Evolutionary conservation across 352 stramenopile species (phyloP).

Genomic region (Pythium coloratum): DNA sequence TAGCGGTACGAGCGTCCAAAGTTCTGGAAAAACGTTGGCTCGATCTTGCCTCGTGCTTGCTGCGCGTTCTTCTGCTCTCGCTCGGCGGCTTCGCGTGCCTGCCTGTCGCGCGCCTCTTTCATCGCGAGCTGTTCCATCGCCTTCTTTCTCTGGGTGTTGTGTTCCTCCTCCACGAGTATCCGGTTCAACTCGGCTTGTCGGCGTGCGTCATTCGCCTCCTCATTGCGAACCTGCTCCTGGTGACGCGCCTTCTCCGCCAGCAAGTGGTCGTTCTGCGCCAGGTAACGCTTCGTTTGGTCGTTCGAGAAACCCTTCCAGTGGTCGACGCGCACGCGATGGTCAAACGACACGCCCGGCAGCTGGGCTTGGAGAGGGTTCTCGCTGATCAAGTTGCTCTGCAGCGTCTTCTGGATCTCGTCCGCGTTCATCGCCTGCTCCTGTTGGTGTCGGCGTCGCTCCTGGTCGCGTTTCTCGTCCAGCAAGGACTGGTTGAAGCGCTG

Average conservation of each 20-base stretch:
- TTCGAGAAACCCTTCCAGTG: constrained; percentile 77
- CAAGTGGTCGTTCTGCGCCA: constrained; percentile 62
- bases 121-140: constrained; percentile 58
- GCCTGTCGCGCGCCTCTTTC: constrained; percentile 42
- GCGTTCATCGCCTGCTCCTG: constrained; percentile 54
- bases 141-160: constrained; percentile 47
- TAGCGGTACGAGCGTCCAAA: constrained; percentile 83
- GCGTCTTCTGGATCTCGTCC: constrained; percentile 56
- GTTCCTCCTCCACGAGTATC: constrained; percentile 49
- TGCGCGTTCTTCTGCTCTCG: constrained; percentile 57
- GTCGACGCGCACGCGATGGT: constrained; percentile 70
- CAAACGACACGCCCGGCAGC: constrained; percentile 35
- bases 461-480: constrained; percentile 42
- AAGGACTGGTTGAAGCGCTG: constrained; percentile 59
- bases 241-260: constrained; percentile 50
- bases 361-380: constrained; percentile 65
- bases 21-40: constrained; percentile 70
- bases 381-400: constrained; percentile 67
- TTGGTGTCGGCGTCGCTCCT: constrained; percentile 33
- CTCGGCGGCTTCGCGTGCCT: constrained; percentile 50
- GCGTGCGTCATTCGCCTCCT: constrained; percentile 38
- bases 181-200: constrained; percentile 45
- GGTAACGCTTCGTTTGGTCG: constrained; percentile 53
- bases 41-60: constrained; percentile 57
- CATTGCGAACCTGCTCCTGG: constrained; percentile 34